Evolutionary conservation across 768 basidiomycete genomes (phyloP).

Genomic region (Lyophyllum shimeji): DNA sequence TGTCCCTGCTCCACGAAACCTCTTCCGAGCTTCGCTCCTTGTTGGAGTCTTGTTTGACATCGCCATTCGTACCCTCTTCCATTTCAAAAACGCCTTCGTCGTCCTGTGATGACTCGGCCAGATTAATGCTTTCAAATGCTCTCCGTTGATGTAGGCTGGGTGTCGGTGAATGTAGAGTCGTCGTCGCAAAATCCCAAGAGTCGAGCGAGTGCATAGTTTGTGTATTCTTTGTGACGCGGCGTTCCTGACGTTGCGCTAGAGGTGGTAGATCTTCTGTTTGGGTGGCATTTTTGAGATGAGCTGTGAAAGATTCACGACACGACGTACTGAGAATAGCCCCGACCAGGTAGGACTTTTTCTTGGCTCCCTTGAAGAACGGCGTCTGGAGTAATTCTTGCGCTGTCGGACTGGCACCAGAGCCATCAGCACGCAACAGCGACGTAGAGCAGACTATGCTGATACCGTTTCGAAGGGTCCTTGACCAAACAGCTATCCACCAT

Average conservation of each 20-base stretch:
- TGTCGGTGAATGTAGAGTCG: slow-evolving; percentile 40
- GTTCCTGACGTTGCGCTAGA: slow-evolving; percentile 70
- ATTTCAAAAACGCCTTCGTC: slow-evolving; percentile 35
- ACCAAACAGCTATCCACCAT: slow-evolving; percentile 78
- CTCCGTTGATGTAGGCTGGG: slow-evolving; percentile 26
- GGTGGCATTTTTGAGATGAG: not conserved
- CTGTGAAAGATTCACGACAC: slow-evolving; percentile 1
- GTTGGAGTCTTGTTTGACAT: slow-evolving; percentile 2
- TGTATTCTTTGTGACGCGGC: slow-evolving; percentile 41
- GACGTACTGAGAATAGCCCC: slow-evolving; percentile 65
- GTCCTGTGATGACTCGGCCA: slow-evolving; percentile 20
- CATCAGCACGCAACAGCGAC: not conserved
- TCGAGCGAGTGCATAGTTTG: slow-evolving; percentile 53
- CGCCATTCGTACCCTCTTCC: slow-evolving; percentile 26
- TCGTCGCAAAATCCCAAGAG: slow-evolving; percentile 78
- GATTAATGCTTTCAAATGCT: slow-evolving; percentile 22
- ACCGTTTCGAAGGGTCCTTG: slow-evolving; percentile 84
- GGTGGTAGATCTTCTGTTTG: slow-evolving; percentile 66
- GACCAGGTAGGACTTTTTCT: slow-evolving; percentile 78
- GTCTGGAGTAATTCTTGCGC: slow-evolving; percentile 76
- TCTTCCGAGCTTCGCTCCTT: slow-evolving; percentile 13
- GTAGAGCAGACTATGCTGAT: slow-evolving; percentile 3
- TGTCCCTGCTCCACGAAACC: slow-evolving; percentile 20
- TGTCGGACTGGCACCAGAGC: slow-evolving; percentile 53
- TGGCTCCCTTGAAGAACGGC: slow-evolving; percentile 77